Conservation (phyloP, 1,139 yeast genomes). For the Kluyveromyces sp. region DNA sequence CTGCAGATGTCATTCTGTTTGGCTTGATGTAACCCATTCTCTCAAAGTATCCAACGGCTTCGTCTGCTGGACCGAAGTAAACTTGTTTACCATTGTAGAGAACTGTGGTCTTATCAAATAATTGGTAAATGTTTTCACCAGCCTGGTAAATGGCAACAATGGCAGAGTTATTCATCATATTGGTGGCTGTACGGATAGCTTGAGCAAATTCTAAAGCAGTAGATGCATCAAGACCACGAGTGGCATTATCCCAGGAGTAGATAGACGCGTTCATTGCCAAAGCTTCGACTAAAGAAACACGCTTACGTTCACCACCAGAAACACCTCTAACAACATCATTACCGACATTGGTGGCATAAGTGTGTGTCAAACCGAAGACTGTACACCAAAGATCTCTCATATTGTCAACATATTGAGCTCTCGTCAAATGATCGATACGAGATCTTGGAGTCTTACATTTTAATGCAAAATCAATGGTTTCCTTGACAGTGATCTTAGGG, state of each 20-base stretch:
- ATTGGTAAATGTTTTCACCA: constrained; percentile 54
- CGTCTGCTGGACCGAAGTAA: constrained; percentile 47
- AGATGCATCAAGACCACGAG: constrained; percentile 70
- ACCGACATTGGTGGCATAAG: constrained; percentile 50
- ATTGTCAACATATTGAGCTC: constrained; percentile 41
- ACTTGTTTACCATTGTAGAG: constrained; percentile 53
- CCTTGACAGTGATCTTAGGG: constrained; percentile 57
- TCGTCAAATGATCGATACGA: constrained; percentile 42
- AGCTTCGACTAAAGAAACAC: constrained; percentile 59
- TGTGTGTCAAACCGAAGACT: constrained; percentile 51
- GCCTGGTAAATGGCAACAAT: constrained; percentile 61
- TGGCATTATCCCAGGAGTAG: constrained; percentile 71
- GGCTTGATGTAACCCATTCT: constrained; percentile 58
- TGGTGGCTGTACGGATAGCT: constrained; percentile 55
- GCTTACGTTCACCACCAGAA: constrained; percentile 59
- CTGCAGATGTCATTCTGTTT: constrained; percentile 56
- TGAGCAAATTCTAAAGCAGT: constrained; percentile 61
- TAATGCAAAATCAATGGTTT: constrained; percentile 54
- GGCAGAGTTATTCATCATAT: constrained; percentile 47
- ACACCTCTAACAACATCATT: constrained; percentile 56
- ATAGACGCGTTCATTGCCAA: constrained; percentile 49
- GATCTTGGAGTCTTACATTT: constrained; percentile 52
- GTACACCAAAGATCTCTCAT: constrained; percentile 47
- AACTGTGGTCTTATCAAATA: constrained; percentile 59
- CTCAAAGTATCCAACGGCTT: constrained; percentile 49